Conservation (phyloP, 179 eudicot species). For the Sideroxylon spinosum region DNA sequence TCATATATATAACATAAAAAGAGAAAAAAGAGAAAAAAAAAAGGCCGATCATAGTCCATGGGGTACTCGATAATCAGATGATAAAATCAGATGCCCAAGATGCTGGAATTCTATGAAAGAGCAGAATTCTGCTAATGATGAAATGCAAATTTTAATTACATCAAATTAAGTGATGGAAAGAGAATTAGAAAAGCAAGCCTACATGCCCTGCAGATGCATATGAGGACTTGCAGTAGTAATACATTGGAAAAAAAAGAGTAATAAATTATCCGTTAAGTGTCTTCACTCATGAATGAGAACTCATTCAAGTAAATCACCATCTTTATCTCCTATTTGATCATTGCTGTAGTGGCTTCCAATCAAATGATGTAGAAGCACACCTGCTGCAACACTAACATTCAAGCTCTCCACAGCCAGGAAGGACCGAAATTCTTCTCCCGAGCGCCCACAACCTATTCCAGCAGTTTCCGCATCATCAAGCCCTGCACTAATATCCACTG, state of each 20-base stretch:
- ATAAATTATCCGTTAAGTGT: background rate
- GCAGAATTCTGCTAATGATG: background rate
- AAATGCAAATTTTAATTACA: background rate
- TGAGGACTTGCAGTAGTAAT: background rate
- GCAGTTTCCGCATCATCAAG: slow-evolving; percentile 34
- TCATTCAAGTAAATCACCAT: slow-evolving; percentile 20
- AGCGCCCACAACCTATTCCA: slow-evolving; percentile 22
- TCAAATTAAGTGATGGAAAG: background rate
- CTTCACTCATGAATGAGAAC: background rate
- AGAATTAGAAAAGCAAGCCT: background rate
- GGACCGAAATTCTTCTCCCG: slow-evolving; percentile 54
- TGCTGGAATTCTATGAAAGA: background rate
- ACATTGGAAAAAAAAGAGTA: background rate
- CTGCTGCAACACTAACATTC: slow-evolving; percentile 98
- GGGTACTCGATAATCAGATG: background rate
- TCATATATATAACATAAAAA: background rate
- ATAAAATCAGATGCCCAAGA: background rate
- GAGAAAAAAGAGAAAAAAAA: background rate
- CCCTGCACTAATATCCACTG: slow-evolving; percentile 35
- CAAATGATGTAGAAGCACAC: slow-evolving; percentile 90
- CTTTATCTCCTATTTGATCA: slow-evolving; percentile 13
- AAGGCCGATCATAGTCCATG: background rate
- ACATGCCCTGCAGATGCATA: background rate
- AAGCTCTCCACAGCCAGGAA: slow-evolving; percentile 94
- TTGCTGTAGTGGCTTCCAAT: slow-evolving; percentile 41